A percentile compares a stretch with the other conserved stretches of the same genome.
phyloP scores from a whole-genome alignment of 2,329 filamentous ascomycete species.

The Scedosporium minutisporum region DNA sequence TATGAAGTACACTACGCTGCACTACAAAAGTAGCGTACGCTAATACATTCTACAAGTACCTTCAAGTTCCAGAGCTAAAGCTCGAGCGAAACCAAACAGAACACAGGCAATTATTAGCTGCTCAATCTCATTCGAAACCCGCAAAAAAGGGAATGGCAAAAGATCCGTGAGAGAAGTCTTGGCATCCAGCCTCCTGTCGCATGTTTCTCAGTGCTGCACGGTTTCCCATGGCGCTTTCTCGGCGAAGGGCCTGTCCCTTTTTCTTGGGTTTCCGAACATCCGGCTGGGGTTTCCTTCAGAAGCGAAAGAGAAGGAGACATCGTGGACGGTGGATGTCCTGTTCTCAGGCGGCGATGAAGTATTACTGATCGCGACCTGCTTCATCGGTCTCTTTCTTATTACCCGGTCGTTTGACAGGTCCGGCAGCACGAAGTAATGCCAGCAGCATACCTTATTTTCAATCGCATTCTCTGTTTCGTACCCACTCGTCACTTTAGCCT shows the following conservation, averaged over 20 bases:
- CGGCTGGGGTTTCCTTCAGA: neutral
- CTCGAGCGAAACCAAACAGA: too few species aligned
- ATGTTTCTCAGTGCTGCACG: neutral
- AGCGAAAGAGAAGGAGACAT: too few species aligned
- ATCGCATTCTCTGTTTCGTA: neutral
- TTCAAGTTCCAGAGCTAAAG: too few species aligned
- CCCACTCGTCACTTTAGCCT: neutral
- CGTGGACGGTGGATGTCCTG: neutral
- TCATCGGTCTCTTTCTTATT: neutral
- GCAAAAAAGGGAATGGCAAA: neutral
- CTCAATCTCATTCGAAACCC: neutral
- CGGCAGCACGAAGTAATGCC: neutral
- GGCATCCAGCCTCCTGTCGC: neutral
- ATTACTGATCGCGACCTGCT: neutral
- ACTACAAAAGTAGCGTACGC: too few species aligned
- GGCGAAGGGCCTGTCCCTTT: neutral
- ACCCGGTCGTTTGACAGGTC: neutral
- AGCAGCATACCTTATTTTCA: neutral
- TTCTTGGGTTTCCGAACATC: neutral
- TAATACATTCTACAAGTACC: too few species aligned
- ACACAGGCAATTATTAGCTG: too few species aligned
- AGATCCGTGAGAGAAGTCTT: neutral
- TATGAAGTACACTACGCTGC: too few species aligned
- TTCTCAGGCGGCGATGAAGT: too few species aligned
- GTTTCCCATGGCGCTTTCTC: neutral